These are phyloP conservation scores for Astrothelium subdiscretum DNA, from an alignment of 495 filamentous ascomycete species.

Conservation along the genomic window DNA sequence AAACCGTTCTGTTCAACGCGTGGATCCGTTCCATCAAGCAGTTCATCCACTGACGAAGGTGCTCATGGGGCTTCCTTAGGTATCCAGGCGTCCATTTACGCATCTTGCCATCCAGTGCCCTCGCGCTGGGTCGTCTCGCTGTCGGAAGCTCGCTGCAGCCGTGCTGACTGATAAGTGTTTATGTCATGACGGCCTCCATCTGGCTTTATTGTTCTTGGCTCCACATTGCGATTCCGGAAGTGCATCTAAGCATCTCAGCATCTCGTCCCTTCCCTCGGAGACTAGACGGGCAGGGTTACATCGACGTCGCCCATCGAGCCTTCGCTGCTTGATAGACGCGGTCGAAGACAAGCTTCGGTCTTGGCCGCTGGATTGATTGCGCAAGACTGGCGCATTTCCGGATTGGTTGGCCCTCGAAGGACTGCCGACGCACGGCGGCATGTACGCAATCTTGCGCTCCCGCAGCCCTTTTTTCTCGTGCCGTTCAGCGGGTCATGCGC, in stretches of 20 bases:
- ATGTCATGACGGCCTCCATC: neutral
- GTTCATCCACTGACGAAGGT: neutral
- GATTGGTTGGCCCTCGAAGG: neutral
- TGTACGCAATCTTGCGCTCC: conserved; percentile 2
- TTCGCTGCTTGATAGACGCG: neutral
- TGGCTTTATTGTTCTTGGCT: neutral
- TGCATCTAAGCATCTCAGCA: neutral
- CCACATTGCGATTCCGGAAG: no score
- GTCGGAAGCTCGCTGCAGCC: neutral
- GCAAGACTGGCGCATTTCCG: neutral
- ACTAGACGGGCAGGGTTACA: neutral
- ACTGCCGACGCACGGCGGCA: neutral
- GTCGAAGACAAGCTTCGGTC: neutral
- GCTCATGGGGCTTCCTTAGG: no score
- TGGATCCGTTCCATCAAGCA: neutral
- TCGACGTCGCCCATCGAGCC: neutral
- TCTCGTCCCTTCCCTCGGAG: neutral
- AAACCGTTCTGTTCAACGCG: neutral
- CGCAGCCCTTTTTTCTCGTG: conserved; percentile 2
- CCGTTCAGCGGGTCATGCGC: neutral
- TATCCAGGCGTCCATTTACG: neutral
- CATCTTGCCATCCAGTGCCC: neutral
- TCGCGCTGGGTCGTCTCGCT: neutral
- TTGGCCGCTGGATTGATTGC: neutral
- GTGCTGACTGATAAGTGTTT: neutral